phyloP scores from a whole-genome alignment of 2,329 filamentous ascomycete species.

The Blastomyces parvus region DNA sequence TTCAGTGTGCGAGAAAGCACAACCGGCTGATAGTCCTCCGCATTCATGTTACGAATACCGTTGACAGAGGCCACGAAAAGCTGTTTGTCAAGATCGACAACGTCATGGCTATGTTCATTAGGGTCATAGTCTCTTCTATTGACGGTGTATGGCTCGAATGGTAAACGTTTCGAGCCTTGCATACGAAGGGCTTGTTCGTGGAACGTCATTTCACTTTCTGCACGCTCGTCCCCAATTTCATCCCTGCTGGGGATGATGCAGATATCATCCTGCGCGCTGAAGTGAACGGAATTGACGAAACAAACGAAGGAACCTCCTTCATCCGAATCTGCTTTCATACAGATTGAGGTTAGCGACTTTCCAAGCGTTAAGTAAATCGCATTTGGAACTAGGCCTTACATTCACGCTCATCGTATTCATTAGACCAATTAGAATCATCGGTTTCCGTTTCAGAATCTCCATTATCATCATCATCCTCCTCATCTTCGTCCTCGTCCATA shows the following conservation, averaged over 20 bases:
- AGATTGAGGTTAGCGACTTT: not conserved
- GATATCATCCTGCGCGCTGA: slow-evolving; percentile 4
- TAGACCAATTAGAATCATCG: slow-evolving; percentile 7
- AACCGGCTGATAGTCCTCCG: slow-evolving; percentile 26
- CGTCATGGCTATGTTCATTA: slow-evolving; percentile 22
- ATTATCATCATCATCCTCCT: slow-evolving; percentile 5
- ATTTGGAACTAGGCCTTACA: not conserved
- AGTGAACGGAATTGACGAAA: slow-evolving; percentile 13
- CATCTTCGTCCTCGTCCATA: slow-evolving; percentile 6
- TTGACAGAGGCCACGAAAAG: slow-evolving; percentile 36
- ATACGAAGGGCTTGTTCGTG: slow-evolving; percentile 34
- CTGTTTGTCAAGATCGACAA: slow-evolving; percentile 31
- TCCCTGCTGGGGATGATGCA: not conserved
- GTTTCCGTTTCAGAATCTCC: not conserved
- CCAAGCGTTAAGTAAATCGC: too few species aligned
- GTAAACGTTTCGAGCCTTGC: slow-evolving; percentile 19
- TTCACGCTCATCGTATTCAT: slow-evolving; percentile 11
- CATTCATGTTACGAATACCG: slow-evolving; percentile 30
- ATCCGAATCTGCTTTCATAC: slow-evolving; percentile 5
- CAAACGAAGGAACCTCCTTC: slow-evolving; percentile 14
- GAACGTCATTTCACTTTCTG: slow-evolving; percentile 25
- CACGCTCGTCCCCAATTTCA: not conserved
- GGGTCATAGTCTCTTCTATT: slow-evolving; percentile 15
- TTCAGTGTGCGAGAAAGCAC: slow-evolving; percentile 23
- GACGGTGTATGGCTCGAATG: slow-evolving; percentile 17